Evolutionary conservation across 768 basidiomycete species (phyloP).

Genomic region (Termitomyces sp.): DNA sequence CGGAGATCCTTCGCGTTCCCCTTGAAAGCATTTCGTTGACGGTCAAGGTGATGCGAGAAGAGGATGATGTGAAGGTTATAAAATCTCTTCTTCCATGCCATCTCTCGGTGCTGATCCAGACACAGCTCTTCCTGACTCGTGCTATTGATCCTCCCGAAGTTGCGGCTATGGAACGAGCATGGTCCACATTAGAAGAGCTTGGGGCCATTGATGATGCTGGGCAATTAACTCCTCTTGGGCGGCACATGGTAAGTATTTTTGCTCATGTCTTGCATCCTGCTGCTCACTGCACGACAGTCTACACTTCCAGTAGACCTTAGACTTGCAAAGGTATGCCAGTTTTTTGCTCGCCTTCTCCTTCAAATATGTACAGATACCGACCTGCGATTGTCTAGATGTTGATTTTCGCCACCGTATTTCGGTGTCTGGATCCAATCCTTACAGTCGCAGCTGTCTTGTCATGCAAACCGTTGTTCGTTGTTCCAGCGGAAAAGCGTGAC

Average conservation of each 20-base stretch:
- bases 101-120: background rate
- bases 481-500: constrained; percentile 78
- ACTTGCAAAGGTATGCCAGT: constrained; percentile 63
- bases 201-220: constrained; percentile 68
- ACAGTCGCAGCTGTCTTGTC: constrained; percentile 82
- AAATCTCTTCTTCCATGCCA: constrained; percentile 13
- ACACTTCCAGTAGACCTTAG: constrained; percentile 86
- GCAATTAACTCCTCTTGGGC: constrained; percentile 74
- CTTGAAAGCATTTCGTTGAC: constrained; percentile 78
- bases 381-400: constrained; percentile 60
- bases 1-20: constrained; percentile 86
- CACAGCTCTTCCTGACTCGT: constrained; percentile 58
- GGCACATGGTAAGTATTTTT: constrained; percentile 54
- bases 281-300: constrained; percentile 38
- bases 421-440: constrained; percentile 74
- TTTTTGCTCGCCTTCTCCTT: background rate
- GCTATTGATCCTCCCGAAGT: constrained; percentile 84
- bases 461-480: constrained; percentile 82
- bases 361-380: background rate
- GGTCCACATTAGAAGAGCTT: constrained; percentile 65
- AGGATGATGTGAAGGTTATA: constrained; percentile 70
- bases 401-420: constrained; percentile 77
- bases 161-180: constrained; percentile 72
- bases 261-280: background rate
- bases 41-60: constrained; percentile 74